These are phyloP conservation scores for Protomyces arabidopsidicola DNA, from an alignment of 1,139 yeast species.

Conservation along the genomic window DNA sequence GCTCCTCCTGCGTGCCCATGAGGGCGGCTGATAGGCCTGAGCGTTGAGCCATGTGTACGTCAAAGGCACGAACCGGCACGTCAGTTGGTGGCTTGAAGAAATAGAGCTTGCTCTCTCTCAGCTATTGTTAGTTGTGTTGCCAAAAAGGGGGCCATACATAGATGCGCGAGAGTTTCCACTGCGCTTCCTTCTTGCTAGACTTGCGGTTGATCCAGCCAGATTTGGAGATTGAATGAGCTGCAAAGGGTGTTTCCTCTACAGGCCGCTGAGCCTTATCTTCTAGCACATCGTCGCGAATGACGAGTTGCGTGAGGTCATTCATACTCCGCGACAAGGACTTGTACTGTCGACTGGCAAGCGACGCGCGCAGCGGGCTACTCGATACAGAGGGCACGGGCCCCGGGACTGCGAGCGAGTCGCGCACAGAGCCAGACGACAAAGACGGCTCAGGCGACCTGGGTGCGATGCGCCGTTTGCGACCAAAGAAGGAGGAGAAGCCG, in stretches of 20 bases:
- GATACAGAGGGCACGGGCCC: not conserved
- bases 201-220: slow-evolving; percentile 16
- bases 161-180: slow-evolving; percentile 14
- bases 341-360: slow-evolving; percentile 8
- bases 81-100: slow-evolving; percentile 23
- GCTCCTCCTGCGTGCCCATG: not conserved
- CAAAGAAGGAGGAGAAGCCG: not conserved
- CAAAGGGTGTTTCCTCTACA: not conserved
- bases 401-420: not conserved
- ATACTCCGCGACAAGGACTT: slow-evolving; percentile 21
- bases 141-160: not conserved
- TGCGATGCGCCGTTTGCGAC: not conserved
- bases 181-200: slow-evolving; percentile 2
- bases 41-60: not conserved
- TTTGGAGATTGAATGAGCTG: not conserved
- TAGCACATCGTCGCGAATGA: not conserved
- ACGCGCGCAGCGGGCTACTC: not conserved
- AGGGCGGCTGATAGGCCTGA: not conserved
- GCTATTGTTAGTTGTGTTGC: not conserved
- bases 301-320: slow-evolving; percentile 12
- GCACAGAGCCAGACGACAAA: not conserved
- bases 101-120: slow-evolving; percentile 21
- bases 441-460: not conserved
- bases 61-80: slow-evolving; percentile 1
- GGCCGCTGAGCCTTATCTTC: not conserved